phyloP scores from a whole-genome alignment of 805 yeast genomes.

The Isabelozyma gotoi region DNA sequence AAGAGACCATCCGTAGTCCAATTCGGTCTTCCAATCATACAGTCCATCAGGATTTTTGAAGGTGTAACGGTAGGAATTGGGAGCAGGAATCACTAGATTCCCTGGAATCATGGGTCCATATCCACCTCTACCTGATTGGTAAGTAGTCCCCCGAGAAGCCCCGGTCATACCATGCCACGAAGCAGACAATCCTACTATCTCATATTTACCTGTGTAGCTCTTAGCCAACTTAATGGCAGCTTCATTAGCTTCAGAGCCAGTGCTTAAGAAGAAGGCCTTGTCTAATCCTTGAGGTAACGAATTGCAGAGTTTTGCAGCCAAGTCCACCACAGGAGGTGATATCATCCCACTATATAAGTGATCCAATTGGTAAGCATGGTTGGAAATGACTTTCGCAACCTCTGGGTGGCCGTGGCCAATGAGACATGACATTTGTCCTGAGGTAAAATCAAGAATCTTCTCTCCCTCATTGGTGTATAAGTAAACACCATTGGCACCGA shows the following conservation, averaged over 20 bases:
- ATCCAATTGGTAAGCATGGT: neutral
- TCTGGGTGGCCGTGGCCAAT: neutral
- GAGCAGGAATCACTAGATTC: neutral
- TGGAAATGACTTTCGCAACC: neutral
- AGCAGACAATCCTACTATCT: neutral
- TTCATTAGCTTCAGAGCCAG: conserved; percentile 55
- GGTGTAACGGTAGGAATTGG: neutral
- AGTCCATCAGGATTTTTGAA: neutral
- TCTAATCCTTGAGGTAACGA: conserved; percentile 26
- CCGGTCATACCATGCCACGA: neutral
- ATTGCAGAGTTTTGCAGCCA: neutral
- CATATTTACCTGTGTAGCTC: neutral
- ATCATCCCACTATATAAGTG: neutral
- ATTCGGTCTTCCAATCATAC: neutral
- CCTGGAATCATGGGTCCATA: neutral
- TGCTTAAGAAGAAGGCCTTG: conserved; percentile 53
- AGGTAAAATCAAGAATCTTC: neutral
- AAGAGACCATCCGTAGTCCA: neutral
- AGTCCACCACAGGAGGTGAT: neutral
- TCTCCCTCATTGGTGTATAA: neutral
- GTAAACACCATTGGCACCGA: neutral
- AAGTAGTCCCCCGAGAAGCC: neutral
- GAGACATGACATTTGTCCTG: neutral
- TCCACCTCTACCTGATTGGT: neutral
- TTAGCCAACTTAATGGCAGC: conserved; percentile 30